A percentile compares a stretch with the other conserved stretches of the same genome.
phyloP scores from a whole-genome alignment of 495 filamentous ascomycete species.

The Hypoxylon rickii region DNA sequence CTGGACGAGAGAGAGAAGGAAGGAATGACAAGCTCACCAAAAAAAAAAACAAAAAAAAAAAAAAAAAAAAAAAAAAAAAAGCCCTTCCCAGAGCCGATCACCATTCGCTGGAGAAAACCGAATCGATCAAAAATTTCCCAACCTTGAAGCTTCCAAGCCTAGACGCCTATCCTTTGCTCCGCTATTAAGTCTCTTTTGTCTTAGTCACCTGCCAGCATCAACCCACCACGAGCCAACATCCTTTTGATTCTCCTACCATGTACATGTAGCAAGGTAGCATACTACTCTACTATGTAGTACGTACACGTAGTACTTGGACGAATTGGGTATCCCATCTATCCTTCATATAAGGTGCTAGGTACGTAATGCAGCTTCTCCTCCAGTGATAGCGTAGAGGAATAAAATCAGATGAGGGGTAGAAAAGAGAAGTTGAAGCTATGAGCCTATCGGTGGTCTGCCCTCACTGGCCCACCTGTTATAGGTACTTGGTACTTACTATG shows the following conservation, averaged over 20 bases:
- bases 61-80: too few relatives aligned
- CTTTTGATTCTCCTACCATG: too few relatives aligned
- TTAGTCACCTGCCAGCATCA: slow-evolving; percentile 27
- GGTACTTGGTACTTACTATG: too few relatives aligned
- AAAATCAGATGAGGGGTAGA: slow-evolving; percentile 35
- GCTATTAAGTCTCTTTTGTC: slow-evolving; percentile 13
- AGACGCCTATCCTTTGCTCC: slow-evolving; percentile 19
- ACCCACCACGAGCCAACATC: too few relatives aligned
- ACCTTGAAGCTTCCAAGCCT: too few relatives aligned
- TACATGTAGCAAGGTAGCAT: too few relatives aligned
- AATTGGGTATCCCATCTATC: slow-evolving; percentile 10
- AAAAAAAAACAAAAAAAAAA: too few relatives aligned
- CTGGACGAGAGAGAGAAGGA: slow-evolving; percentile 16
- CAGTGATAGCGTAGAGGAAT: slow-evolving; percentile 17
- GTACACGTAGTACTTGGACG: neutral
- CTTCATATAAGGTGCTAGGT: too few relatives aligned
- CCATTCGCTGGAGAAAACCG: slow-evolving; percentile 24
- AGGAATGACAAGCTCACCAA: too few relatives aligned
- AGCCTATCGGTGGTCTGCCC: slow-evolving; percentile 20
- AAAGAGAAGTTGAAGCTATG: slow-evolving; percentile 10
- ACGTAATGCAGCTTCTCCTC: too few relatives aligned
- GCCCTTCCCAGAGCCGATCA: slow-evolving; percentile 3
- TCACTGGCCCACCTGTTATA: slow-evolving; percentile 2
- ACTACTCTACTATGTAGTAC: too few relatives aligned
- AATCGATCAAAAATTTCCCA: too few relatives aligned